Percentiles rank a stretch among this genome's conserved stretches.
These are phyloP conservation scores for Xylaria sp. DNA, from an alignment of 2,329 filamentous ascomycete genomes.

Conservation along the genomic window DNA sequence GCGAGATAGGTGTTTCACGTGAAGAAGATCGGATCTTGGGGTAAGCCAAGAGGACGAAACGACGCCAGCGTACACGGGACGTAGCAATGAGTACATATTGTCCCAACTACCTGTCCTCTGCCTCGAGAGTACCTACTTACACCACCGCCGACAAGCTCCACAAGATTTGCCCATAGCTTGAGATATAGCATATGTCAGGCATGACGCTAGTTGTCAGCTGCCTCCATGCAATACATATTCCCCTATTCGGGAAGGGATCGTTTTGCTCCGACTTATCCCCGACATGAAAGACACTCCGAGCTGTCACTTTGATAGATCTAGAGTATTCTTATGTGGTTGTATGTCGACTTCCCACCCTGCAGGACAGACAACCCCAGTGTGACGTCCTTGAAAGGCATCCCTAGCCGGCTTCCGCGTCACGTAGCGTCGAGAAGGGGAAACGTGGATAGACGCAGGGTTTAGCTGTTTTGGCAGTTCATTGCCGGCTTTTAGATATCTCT, in stretches of 20 bases:
- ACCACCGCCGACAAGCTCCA: neutral
- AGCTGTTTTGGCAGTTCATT: neutral
- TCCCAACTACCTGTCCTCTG: neutral
- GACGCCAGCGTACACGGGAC: neutral
- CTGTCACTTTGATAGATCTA: neutral
- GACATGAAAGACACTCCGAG: neutral
- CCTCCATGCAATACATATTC: conserved; percentile 10
- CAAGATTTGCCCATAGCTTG: neutral
- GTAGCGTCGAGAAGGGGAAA: conserved; percentile 1
- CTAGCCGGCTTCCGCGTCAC: conserved; percentile 3
- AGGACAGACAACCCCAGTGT: neutral
- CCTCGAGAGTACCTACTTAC: neutral
- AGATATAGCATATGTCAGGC: neutral
- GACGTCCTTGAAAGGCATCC: neutral
- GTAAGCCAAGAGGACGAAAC: conserved; percentile 13
- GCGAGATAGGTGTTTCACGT: conserved; percentile 15
- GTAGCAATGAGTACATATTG: neutral
- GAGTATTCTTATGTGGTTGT: neutral
- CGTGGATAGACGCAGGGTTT: neutral
- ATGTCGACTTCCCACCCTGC: neutral
- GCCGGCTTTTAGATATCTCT: neutral
- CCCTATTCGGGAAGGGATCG: conserved; percentile 15
- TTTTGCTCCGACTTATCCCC: neutral
- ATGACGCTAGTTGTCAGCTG: conserved; percentile 4
- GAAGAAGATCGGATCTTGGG: conserved; percentile 19